Percentiles rank a stretch among this genome's conserved stretches.
Evolutionary conservation across 176 grass and related monocot genomes (phyloP).

Genomic region (Alopecurus myosuroides): DNA sequence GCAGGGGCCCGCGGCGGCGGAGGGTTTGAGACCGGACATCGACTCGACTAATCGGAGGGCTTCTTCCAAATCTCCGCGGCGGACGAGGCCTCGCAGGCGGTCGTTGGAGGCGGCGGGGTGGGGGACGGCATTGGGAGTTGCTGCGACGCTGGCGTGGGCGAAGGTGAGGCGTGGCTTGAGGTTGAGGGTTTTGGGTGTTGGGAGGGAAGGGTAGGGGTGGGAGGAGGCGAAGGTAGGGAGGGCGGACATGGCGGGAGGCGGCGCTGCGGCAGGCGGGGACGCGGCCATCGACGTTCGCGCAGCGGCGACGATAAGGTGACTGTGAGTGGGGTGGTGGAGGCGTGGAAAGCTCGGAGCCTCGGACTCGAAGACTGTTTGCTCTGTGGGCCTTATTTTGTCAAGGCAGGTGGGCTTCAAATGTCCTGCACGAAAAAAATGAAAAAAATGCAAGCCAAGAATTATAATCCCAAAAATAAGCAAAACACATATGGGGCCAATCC

Average conservation of each 20-base stretch:
- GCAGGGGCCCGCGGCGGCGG: slow-evolving; percentile 26
- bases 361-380: not conserved
- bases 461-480: too few species aligned
- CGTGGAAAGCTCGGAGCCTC: not conserved
- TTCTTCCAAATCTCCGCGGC: slow-evolving; percentile 12
- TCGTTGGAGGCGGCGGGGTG: slow-evolving; percentile 10
- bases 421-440: too few species aligned
- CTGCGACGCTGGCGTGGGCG: slow-evolving; percentile 13
- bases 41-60: slow-evolving; percentile 28
- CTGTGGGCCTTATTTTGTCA: not conserved
- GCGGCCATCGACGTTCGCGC: slow-evolving; percentile 10
- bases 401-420: not conserved
- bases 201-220: slow-evolving; percentile 31
- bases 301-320: slow-evolving; percentile 32
- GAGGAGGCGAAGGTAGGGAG: slow-evolving; percentile 21
- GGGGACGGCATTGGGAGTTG: not conserved
- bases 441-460: too few species aligned
- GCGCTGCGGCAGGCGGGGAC: slow-evolving; percentile 3
- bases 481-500: too few species aligned
- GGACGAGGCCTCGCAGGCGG: slow-evolving; percentile 31
- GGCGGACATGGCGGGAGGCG: slow-evolving; percentile 22
- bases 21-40: not conserved
- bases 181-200: not conserved
- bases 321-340: not conserved
- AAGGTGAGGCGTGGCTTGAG: not conserved